These are phyloP conservation scores for Saccharomyces jurei DNA, from an alignment of 805 yeast genomes.

Conservation along the genomic window DNA sequence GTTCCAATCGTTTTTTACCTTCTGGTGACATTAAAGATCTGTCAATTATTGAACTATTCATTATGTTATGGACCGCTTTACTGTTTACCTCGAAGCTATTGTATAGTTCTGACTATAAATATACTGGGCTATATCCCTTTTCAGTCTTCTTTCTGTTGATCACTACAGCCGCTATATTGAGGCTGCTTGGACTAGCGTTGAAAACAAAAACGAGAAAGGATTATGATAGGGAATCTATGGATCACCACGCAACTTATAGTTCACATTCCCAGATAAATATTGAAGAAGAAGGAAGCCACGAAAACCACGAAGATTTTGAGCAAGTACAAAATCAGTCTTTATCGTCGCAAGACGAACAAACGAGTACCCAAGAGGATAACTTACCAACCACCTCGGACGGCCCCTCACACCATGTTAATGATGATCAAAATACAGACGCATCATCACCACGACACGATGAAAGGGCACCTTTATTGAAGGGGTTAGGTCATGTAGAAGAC, in stretches of 20 bases:
- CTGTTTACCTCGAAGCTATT: conserved; percentile 43
- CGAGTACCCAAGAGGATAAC: neutral
- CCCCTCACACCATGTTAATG: neutral
- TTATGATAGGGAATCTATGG: neutral
- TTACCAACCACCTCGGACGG: neutral
- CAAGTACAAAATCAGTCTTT: neutral
- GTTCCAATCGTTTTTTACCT: conserved; percentile 34
- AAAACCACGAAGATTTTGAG: neutral
- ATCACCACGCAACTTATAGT: neutral
- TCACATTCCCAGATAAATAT: neutral
- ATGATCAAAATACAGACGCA: neutral
- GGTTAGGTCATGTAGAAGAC: conserved; percentile 3
- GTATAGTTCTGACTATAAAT: conserved; percentile 37
- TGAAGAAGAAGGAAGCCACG: conserved; percentile 6
- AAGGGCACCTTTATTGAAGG: conserved; percentile 28
- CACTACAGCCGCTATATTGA: conserved; percentile 42
- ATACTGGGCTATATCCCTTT: conserved; percentile 44
- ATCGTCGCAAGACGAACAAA: neutral
- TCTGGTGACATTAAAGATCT: conserved; percentile 54
- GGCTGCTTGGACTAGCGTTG: conserved; percentile 30
- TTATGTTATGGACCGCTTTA: conserved; percentile 50
- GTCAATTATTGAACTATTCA: conserved; percentile 45
- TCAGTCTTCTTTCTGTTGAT: conserved; percentile 40
- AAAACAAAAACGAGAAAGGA: neutral
- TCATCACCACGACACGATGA: conserved; percentile 16